Conservation (phyloP, 768 basidiomycete species). For the Tylopilus cervinicoccineus region DNA sequence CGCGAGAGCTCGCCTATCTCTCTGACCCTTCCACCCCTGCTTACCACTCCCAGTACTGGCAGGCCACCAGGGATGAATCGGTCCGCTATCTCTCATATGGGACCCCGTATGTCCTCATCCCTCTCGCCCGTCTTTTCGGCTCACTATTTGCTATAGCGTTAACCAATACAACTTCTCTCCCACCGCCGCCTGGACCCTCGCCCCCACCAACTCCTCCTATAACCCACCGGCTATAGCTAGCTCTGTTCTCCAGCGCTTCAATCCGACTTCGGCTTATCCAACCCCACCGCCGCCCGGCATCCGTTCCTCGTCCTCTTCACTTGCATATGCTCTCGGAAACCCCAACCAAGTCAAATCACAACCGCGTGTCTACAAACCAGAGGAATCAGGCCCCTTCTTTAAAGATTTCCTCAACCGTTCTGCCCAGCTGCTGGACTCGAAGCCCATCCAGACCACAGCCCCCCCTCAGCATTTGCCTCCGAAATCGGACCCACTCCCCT, state of each 20-base stretch:
- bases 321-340: conserved; percentile 67
- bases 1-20: conserved; percentile 56
- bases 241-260: conserved; percentile 59
- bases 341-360: conserved; percentile 28
- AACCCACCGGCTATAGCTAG: conserved; percentile 57
- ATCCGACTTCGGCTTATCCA: conserved; percentile 63
- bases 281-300: conserved; percentile 66
- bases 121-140: not conserved
- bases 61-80: conserved; percentile 55
- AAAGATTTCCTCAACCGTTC: conserved; percentile 50
- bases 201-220: conserved; percentile 46
- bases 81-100: conserved; percentile 55
- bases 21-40: conserved; percentile 42
- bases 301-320: conserved; percentile 65
- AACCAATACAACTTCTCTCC: conserved; percentile 29
- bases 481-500: conserved; percentile 15
- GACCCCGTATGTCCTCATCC: conserved; percentile 39
- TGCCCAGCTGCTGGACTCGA: conserved; percentile 43
- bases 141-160: conserved; percentile 13
- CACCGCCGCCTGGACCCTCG: conserved; percentile 40
- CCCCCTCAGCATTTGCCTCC: conserved; percentile 17
- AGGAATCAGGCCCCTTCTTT: conserved; percentile 64
- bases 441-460: conserved; percentile 14
- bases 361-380: conserved; percentile 40
- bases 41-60: conserved; percentile 61